These are phyloP conservation scores for Tuber borchii DNA, from an alignment of 495 filamentous ascomycete species.

Conservation along the genomic window DNA sequence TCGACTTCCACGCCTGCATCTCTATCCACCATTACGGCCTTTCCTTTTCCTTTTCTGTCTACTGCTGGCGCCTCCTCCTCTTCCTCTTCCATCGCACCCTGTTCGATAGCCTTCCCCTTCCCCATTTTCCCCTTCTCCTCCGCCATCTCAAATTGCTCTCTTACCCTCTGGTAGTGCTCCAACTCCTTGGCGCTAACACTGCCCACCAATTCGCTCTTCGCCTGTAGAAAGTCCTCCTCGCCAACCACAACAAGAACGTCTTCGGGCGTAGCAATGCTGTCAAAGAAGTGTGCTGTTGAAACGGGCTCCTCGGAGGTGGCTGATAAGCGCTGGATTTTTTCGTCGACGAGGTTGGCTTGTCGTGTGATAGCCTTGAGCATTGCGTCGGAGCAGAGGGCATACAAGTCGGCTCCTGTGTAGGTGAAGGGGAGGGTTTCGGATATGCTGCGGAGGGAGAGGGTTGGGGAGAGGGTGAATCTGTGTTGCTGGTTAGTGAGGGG, in stretches of 20 bases:
- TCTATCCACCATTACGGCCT: constrained; percentile 31
- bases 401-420: constrained; percentile 94
- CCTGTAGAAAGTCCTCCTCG: constrained; percentile 76
- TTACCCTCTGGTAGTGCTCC: constrained; percentile 79
- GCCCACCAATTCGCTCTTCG: constrained; percentile 77
- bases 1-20: constrained; percentile 16
- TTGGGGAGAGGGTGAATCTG: constrained; percentile 73
- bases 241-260: constrained; percentile 81
- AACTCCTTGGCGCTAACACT: constrained; percentile 87
- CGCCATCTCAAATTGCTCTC: constrained; percentile 66
- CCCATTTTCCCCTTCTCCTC: constrained; percentile 40
- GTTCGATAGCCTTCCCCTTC: constrained; percentile 47
- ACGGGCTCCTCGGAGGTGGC: constrained; percentile 48
- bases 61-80: constrained; percentile 20
- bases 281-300: constrained; percentile 87
- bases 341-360: constrained; percentile 75
- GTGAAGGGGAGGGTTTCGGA: constrained; percentile 82
- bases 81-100: constrained; percentile 41
- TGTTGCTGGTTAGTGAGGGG: constrained; percentile 23
- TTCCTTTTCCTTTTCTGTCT: constrained; percentile 49
- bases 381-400: constrained; percentile 91
- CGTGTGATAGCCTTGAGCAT: constrained; percentile 98
- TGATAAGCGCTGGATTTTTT: constrained; percentile 60
- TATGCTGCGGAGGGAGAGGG: constrained; percentile 65
- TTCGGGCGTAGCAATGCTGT: constrained; percentile 73